Evolutionary conservation across 2,329 filamentous ascomycete species (phyloP), one percentile per base, ranked within the genome.

Genomic region (Blumeria graminis): DNA sequence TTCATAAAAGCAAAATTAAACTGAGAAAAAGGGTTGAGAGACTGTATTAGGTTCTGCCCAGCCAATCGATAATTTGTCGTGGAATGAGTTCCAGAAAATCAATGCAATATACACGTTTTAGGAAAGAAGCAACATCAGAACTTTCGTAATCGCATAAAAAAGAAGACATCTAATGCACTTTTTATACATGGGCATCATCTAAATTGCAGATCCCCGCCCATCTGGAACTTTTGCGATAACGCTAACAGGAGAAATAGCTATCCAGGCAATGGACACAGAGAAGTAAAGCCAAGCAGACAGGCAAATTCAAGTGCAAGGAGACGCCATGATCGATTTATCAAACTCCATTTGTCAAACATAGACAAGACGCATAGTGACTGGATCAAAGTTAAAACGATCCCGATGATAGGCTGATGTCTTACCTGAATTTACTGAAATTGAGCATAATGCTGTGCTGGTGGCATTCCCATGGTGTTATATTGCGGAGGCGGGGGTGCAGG

Each of bases 401-500:
- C n/a, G 9, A 43, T 7, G 18, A 5, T 0, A 16, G 9, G 39
- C 18, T 13, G 11, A 11, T 16, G 34, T n/a, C 61, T 62, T 62
- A 65, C 66, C 62, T 67, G 65, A 56, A 67, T 58, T 57, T 64
- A 65, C 58, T 64, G 64, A 57, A 65, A 67, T 51, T 64, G 61
- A n/a, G 64, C 64, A 58, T 67, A 67, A 46, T 64, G 64, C 51
- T 68, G 62, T 34, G 61, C 57, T 38, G 65, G 65, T 57, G 65
- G 65, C 63, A 66, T 66, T 32, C 65, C 65, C 78, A 82, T 82
- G 60, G 76, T 75, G 56, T 80, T 80, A 69, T 81, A 85, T 66
- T 84, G 81, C 39, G 82, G 82, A 63, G 82, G 82, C 46, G 82
- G 82, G 59, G 92, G 92, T 55, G 92, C 92, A 60, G 92, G 92